Percentiles rank a stretch among this genome's conserved stretches.
phyloP scores from a whole-genome alignment of 208 protist genomes.

The Trypanosoma congolense region DNA sequence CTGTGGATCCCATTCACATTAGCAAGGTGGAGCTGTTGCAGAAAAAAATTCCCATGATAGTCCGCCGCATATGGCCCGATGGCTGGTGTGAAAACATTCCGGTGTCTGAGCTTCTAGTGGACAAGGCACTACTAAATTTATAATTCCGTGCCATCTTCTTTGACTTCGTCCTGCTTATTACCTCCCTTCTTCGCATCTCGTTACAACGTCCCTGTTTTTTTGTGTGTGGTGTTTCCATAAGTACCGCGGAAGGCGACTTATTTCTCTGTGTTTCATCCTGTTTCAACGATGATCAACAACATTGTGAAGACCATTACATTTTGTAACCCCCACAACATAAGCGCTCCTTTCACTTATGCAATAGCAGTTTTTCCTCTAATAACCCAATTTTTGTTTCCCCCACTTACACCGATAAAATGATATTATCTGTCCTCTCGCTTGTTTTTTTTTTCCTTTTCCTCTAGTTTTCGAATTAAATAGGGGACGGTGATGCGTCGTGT shows the following conservation, averaged over 20 bases:
- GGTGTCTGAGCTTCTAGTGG: constrained; percentile 68
- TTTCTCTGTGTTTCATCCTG: too few relatives aligned
- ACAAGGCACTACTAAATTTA: constrained; percentile 58
- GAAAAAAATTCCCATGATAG: constrained; percentile 69
- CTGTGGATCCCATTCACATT: constrained; percentile 82
- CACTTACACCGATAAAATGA: background rate
- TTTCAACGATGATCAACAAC: too few relatives aligned
- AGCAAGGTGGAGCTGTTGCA: constrained; percentile 81
- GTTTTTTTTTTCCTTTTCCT: background rate
- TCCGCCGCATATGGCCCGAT: constrained; percentile 79
- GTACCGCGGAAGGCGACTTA: too few relatives aligned
- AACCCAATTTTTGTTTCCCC: background rate
- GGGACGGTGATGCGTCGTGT: constrained; percentile 12
- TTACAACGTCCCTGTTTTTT: too few relatives aligned
- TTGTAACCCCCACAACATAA: too few relatives aligned
- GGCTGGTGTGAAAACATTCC: constrained; percentile 78
- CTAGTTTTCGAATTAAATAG: too few relatives aligned
- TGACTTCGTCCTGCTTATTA: too few relatives aligned
- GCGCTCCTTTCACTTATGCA: background rate
- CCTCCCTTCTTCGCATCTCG: too few relatives aligned
- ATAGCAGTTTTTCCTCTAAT: constrained; percentile 2
- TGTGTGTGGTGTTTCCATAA: too few relatives aligned
- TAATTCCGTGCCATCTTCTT: constrained; percentile 27
- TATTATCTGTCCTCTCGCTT: background rate
- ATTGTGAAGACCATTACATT: too few relatives aligned